Base-by-base conservation (phyloP, 2,329 filamentous ascomycete genomes). In the Pestalotiopsis sp. region DNA sequence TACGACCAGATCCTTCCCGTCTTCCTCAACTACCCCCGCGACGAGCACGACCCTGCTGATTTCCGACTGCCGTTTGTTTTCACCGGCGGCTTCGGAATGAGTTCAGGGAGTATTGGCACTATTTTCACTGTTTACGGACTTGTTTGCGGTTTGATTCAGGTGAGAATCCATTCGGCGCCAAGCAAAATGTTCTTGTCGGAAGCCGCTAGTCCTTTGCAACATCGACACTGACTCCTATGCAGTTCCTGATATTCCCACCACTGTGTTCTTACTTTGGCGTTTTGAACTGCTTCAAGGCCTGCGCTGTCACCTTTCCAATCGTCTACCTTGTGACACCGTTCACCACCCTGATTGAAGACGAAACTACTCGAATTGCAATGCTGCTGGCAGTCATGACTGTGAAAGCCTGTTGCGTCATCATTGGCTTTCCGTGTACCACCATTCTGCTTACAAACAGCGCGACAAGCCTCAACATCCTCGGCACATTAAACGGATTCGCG, bases 361-460 rank as follows among this genome's bases (percentile, higher is more conserved):
- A 78, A 0, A 72, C 69, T 0, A 60, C 75, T 2, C 92, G 93
- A 66, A 87, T 92, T 73, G 79, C 83, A 1, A 86, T 83, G n/a
- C 84, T 97, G 64, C 85, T 94, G 67, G 69, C 80, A 0, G 82
- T 97, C 49, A 90, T 98, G 84, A 80, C 93, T 57, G 73, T 91
- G 75, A 97, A 97, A 78, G 91, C 92, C 11, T 86, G 92, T 67
- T 89, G 87, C 52, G 90, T 91, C 69, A 96, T 97, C 72, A 91
- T 98, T 75, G 92, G 92, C 0, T 98, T 98, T 78, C 95, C 96
- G 0, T 96, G 93, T 75, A 91, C 89, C 31, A 97, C 93, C 5
- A 98, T 98, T 73, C 85, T 98, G 62, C 87, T 98, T 49, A 98
- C 95, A 36, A 98, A 98, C 80, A 93, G 91, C 11, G 94, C 94